These are phyloP conservation scores for Eucalyptus globulus DNA, from an alignment of 345 rosid species.

Conservation along the genomic window DNA sequence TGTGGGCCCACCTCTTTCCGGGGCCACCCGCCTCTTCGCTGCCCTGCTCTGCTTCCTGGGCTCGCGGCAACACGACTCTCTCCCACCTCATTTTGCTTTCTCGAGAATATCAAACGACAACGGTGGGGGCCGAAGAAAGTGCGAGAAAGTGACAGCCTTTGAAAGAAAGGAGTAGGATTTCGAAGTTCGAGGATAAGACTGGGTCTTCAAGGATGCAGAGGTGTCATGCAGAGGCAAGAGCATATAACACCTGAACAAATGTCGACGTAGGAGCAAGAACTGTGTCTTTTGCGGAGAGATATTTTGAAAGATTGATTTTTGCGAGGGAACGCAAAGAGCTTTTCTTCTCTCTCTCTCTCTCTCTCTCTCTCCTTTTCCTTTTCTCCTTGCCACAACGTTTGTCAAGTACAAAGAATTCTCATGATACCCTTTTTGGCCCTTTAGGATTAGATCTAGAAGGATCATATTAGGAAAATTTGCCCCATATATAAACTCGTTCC, in stretches of 20 bases:
- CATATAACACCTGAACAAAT: background rate
- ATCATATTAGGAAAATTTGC: background rate
- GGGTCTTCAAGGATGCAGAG: background rate
- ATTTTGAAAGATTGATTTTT: background rate
- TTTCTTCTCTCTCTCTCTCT: background rate
- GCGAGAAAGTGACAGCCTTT: background rate
- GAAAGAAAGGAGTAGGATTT: background rate
- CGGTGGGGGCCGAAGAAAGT: background rate
- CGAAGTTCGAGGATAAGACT: background rate
- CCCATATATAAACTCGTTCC: background rate
- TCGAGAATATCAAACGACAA: background rate
- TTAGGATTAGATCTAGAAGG: too few relatives aligned
- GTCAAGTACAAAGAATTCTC: background rate
- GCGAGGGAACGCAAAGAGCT: background rate
- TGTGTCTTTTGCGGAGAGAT: background rate
- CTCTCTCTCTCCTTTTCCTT: background rate
- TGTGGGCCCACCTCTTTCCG: conserved; percentile 79
- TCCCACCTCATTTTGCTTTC: conserved; percentile 63
- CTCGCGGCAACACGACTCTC: conserved; percentile 11
- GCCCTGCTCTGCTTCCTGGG: conserved; percentile 13
- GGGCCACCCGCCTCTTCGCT: conserved; percentile 20
- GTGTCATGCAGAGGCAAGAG: background rate
- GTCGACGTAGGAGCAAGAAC: background rate
- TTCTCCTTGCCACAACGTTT: background rate
- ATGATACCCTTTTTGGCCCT: background rate